Percentiles rank a stretch among this genome's conserved stretches.
Conservation (phyloP, 805 yeast genomes). For the Candida jianshihensis region DNA sequence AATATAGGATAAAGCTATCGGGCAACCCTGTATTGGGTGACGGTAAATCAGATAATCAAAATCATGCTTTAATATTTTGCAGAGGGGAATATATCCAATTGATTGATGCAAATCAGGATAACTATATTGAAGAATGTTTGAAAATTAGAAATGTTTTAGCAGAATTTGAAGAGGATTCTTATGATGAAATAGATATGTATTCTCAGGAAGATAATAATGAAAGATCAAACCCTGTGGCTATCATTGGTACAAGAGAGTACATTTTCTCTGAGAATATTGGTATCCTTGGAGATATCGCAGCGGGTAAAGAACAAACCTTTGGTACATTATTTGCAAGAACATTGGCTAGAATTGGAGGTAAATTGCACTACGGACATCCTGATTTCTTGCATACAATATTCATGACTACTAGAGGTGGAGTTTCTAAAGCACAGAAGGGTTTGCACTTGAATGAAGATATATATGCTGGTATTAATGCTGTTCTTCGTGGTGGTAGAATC, state of each 20-base stretch:
- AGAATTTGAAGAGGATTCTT: slow-evolving; percentile 58
- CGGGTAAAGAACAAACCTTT: slow-evolving; percentile 84
- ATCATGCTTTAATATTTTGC: slow-evolving; percentile 64
- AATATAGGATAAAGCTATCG: slow-evolving; percentile 56
- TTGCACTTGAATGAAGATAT: slow-evolving; percentile 80
- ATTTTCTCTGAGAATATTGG: slow-evolving; percentile 80
- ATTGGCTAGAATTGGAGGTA: slow-evolving; percentile 75
- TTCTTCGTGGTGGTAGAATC: slow-evolving; percentile 74
- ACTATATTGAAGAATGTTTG: slow-evolving; percentile 74
- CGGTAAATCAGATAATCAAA: slow-evolving; percentile 81
- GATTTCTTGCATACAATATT: slow-evolving; percentile 70
- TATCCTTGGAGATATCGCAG: slow-evolving; percentile 78
- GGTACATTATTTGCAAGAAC: slow-evolving; percentile 82
- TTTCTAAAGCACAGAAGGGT: slow-evolving; percentile 79
- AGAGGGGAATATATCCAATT: slow-evolving; percentile 79
- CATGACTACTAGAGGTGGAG: slow-evolving; percentile 84
- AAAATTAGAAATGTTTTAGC: slow-evolving; percentile 66
- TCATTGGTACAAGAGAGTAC: slow-evolving; percentile 78
- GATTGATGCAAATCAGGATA: slow-evolving; percentile 81
- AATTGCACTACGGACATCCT: slow-evolving; percentile 83
- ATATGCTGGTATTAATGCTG: slow-evolving; percentile 79
- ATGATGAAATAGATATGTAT: slow-evolving; percentile 26
- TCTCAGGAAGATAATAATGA: slow-evolving; percentile 37
- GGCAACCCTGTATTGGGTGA: slow-evolving; percentile 83
- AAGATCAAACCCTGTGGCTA: slow-evolving; percentile 54